A percentile compares a stretch with the other conserved stretches of the same genome.
Conservation (phyloP, 1,284 basidiomycete genomes). For the Cronartium quercuum region DNA sequence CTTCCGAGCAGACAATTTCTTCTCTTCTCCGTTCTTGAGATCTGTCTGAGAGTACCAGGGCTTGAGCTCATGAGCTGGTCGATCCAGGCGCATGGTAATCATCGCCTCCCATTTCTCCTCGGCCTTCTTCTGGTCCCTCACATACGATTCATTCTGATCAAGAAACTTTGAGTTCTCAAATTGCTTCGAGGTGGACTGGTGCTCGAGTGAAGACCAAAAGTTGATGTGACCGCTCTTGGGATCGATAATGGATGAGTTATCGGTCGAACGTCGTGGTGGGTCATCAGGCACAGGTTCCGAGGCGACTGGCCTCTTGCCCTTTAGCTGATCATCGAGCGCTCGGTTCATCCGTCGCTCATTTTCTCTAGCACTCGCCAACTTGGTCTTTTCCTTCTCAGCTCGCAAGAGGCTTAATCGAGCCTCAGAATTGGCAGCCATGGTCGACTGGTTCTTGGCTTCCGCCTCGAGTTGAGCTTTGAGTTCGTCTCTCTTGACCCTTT, state of each 20-base stretch:
- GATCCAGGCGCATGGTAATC: constrained; percentile 35
- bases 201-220: constrained; percentile 30
- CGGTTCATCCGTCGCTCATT: constrained; percentile 22
- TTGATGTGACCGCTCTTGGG: constrained; percentile 35
- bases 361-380: constrained; percentile 13
- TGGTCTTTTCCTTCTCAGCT: constrained; percentile 17
- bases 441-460: constrained; percentile 31
- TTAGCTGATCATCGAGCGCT: constrained; percentile 30
- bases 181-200: constrained; percentile 32
- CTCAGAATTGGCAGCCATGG: constrained; percentile 35
- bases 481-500: constrained; percentile 34
- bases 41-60: constrained; percentile 32
- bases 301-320: constrained; percentile 12
- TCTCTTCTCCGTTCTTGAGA: constrained; percentile 33
- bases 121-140: constrained; percentile 25
- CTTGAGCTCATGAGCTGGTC: constrained; percentile 35
- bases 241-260: constrained; percentile 35
- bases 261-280: not conserved
- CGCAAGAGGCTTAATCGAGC: constrained; percentile 20
- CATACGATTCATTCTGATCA: constrained; percentile 27
- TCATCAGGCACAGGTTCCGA: not conserved
- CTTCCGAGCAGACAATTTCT: constrained; percentile 16
- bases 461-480: constrained; percentile 27
- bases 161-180: not conserved
- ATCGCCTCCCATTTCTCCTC: constrained; percentile 33